Conservation (phyloP, 345 rosid species). For the Gossypium stocksii region DNA sequence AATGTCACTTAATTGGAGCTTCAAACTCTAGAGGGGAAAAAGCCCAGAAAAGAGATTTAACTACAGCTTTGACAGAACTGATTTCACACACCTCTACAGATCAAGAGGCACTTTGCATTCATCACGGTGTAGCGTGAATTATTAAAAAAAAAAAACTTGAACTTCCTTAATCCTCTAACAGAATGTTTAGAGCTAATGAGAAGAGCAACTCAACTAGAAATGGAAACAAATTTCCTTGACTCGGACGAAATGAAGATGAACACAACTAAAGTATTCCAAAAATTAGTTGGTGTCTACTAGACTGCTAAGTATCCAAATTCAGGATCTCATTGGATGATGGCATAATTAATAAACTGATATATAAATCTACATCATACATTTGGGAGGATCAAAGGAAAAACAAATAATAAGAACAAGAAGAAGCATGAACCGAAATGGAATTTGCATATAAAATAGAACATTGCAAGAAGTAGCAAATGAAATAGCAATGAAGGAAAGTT, state of each 20-base stretch:
- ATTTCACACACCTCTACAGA: too few relatives aligned
- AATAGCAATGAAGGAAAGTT: too few relatives aligned
- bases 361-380: too few relatives aligned
- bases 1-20: conserved; percentile 1
- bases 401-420: too few relatives aligned
- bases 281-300: too few relatives aligned
- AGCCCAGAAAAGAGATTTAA: not conserved
- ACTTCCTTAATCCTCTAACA: not conserved
- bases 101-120: not conserved
- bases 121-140: not conserved
- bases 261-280: not conserved
- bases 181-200: not conserved
- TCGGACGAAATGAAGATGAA: not conserved
- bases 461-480: too few relatives aligned
- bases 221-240: not conserved
- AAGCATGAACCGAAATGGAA: too few relatives aligned
- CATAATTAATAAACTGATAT: not conserved
- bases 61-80: not conserved
- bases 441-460: too few relatives aligned
- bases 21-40: not conserved
- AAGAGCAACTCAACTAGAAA: not conserved
- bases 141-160: not conserved
- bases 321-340: not conserved
- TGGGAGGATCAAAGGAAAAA: too few relatives aligned
- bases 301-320: too few relatives aligned